These are phyloP conservation scores for Colletotrichum nymphaeae DNA, from an alignment of 2,329 filamentous ascomycete species.

Conservation along the genomic window DNA sequence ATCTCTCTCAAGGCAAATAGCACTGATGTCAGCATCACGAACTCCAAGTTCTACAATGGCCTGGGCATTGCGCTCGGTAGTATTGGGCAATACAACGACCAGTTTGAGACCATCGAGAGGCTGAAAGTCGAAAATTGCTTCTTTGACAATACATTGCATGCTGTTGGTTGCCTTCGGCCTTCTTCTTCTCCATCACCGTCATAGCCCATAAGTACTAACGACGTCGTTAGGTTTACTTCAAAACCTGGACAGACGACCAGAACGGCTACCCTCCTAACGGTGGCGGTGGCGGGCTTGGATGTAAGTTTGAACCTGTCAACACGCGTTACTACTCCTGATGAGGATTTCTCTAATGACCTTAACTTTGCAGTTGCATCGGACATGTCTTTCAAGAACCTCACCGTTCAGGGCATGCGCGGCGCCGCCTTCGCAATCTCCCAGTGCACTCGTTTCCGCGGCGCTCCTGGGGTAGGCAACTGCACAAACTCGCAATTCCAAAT, in stretches of 20 bases:
- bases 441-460: conserved; percentile 44
- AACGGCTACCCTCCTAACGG: conserved; percentile 59
- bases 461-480: conserved; percentile 46
- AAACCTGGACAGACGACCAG: conserved; percentile 60
- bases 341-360: too few relatives aligned
- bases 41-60: conserved; percentile 54
- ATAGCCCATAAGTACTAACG: conserved; percentile 54
- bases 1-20: conserved; percentile 41
- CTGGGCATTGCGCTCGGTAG: conserved; percentile 58
- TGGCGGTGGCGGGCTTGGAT: conserved; percentile 59
- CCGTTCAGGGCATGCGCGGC: conserved; percentile 34
- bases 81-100: conserved; percentile 59
- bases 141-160: conserved; percentile 50
- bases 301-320: conserved; percentile 36
- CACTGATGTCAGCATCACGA: conserved; percentile 45
- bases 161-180: conserved; percentile 36
- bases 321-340: not conserved
- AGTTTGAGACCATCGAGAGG: conserved; percentile 55
- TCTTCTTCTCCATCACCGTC: conserved; percentile 49
- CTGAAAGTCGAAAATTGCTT: conserved; percentile 52
- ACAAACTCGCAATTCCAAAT: conserved; percentile 47
- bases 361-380: conserved; percentile 11
- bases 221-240: conserved; percentile 58
- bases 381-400: conserved; percentile 28
- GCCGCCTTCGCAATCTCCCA: conserved; percentile 45